These are phyloP conservation scores for Orobanche coerulescens DNA, from an alignment of 257 asterid species.

Conservation along the genomic window DNA sequence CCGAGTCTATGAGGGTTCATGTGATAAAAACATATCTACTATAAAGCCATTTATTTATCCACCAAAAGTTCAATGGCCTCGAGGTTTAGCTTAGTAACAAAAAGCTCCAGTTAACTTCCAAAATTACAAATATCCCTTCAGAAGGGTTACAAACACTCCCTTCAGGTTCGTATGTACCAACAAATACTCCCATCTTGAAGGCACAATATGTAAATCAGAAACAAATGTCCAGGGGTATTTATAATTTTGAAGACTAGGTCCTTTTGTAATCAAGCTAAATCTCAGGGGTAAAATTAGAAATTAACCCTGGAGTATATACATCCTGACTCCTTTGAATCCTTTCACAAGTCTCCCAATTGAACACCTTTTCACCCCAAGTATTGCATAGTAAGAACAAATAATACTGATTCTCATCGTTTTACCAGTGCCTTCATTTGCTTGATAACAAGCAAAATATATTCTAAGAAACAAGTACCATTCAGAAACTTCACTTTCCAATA, in stretches of 20 bases:
- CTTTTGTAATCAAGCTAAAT: not conserved
- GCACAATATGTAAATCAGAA: not conserved
- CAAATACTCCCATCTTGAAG: not conserved
- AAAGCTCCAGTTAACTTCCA: not conserved
- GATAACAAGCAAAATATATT: not conserved
- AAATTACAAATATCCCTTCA: not conserved
- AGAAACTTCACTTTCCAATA: slow-evolving; percentile 9
- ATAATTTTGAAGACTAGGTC: not conserved
- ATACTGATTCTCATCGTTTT: not conserved
- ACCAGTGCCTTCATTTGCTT: not conserved
- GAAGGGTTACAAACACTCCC: not conserved
- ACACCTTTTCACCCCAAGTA: not conserved
- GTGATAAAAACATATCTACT: not conserved
- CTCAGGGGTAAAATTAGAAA: not conserved
- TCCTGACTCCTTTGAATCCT: not conserved
- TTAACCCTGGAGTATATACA: not conserved
- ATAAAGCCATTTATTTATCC: not conserved
- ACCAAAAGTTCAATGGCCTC: not conserved
- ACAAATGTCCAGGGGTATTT: not conserved
- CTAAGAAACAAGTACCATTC: not conserved
- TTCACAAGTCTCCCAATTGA: not conserved
- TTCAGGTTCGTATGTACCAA: not conserved
- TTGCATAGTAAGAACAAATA: not conserved
- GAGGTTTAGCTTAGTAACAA: not conserved
- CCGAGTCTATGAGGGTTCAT: not conserved